phyloP scores from a whole-genome alignment of 768 basidiomycete genomes.

The Auricularia sp. region DNA sequence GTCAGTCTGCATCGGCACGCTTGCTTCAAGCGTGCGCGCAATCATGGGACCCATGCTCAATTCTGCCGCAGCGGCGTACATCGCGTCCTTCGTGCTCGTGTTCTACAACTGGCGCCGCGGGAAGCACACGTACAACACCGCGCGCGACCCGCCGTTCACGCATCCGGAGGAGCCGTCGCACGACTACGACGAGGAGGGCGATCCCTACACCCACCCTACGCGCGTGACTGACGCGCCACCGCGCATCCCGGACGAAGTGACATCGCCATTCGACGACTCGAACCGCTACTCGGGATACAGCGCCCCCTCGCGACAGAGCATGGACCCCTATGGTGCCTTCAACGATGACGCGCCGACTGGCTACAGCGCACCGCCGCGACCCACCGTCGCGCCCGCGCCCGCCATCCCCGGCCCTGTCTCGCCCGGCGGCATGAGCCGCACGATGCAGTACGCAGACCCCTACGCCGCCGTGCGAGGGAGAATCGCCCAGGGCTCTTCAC shows the following conservation, averaged over 20 bases:
- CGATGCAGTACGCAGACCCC: slow-evolving; percentile 90
- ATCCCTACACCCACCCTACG: slow-evolving; percentile 4
- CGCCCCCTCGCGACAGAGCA: slow-evolving; percentile 41
- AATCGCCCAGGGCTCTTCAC: slow-evolving; percentile 23
- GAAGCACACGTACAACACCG: slow-evolving; percentile 28
- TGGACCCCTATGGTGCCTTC: slow-evolving; percentile 88
- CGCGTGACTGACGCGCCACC: slow-evolving; percentile 2
- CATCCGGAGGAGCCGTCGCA: slow-evolving; percentile 33
- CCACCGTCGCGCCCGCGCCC: slow-evolving; percentile 17
- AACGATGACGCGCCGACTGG: slow-evolving; percentile 78
- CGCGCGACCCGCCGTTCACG: slow-evolving; percentile 69
- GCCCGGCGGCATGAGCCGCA: slow-evolving; percentile 54
- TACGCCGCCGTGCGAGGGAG: slow-evolving; percentile 72
- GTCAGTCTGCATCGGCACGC: slow-evolving; percentile 31
- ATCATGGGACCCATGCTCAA: background rate
- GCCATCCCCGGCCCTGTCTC: slow-evolving; percentile 29
- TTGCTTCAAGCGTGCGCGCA: too few species aligned
- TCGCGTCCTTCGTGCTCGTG: slow-evolving; percentile 52
- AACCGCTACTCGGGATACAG: slow-evolving; percentile 34
- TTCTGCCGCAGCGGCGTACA: slow-evolving; percentile 11
- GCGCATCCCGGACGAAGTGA: slow-evolving; percentile 7
- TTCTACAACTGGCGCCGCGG: slow-evolving; percentile 72
- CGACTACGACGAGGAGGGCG: slow-evolving; percentile 15
- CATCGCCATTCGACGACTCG: slow-evolving; percentile 30
- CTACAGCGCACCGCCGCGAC: slow-evolving; percentile 29